phyloP scores from a whole-genome alignment of 352 stramenopile species.

The Phytopythium sindhum region DNA sequence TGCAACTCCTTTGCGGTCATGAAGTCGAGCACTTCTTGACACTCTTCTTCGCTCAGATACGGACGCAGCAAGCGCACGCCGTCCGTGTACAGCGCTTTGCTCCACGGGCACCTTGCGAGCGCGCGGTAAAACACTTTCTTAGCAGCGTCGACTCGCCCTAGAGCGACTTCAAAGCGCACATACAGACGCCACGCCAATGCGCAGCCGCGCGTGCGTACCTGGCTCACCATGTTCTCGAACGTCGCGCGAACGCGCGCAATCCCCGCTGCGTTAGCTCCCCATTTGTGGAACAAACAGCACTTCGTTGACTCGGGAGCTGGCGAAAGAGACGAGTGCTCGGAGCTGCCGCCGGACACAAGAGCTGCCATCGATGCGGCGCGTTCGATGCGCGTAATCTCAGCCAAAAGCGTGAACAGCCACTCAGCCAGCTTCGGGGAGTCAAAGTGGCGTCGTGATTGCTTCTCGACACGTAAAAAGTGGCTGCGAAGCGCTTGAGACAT shows the following conservation, averaged over 20 bases:
- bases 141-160: constrained; percentile 64
- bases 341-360: background rate
- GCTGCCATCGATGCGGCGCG: constrained; percentile 17
- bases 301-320: background rate
- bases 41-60: constrained; percentile 61
- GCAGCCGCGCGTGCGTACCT: constrained; percentile 43
- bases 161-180: constrained; percentile 68
- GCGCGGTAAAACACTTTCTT: constrained; percentile 76
- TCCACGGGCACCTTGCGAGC: constrained; percentile 71
- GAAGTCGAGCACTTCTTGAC: constrained; percentile 61
- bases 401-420: constrained; percentile 74
- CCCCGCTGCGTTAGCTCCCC: constrained; percentile 49
- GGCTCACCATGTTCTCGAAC: constrained; percentile 63
- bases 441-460: constrained; percentile 44
- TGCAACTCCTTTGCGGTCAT: constrained; percentile 74
- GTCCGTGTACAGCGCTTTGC: constrained; percentile 73
- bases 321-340: background rate
- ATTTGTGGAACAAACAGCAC: constrained; percentile 74
- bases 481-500: constrained; percentile 69
- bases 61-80: constrained; percentile 52
- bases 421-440: constrained; percentile 64
- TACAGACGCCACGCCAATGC: constrained; percentile 73
- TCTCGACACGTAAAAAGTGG: constrained; percentile 47
- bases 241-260: constrained; percentile 51
- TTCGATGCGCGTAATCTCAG: constrained; percentile 58